These are phyloP conservation scores for Salvia splendens DNA, from an alignment of 257 asterid genomes.

Conservation along the genomic window DNA sequence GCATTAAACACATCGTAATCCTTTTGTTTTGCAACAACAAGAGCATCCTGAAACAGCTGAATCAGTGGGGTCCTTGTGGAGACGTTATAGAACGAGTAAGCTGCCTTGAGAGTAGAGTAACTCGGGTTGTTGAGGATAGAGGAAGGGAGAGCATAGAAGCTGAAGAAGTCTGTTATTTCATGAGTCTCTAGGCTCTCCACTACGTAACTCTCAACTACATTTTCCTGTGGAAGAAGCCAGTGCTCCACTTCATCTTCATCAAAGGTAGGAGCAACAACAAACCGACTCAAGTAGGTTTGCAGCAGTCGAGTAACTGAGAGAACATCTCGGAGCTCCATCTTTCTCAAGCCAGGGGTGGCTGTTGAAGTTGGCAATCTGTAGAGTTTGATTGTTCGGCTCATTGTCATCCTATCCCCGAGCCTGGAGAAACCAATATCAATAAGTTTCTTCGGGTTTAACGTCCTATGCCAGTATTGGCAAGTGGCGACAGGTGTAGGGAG, in stretches of 20 bases:
- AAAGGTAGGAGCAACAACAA: slow-evolving; percentile 47
- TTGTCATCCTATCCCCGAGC: slow-evolving; percentile 59
- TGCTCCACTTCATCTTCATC: slow-evolving; percentile 54
- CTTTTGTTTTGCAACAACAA: slow-evolving; percentile 46
- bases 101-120: slow-evolving; percentile 47
- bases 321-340: slow-evolving; percentile 51
- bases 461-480: slow-evolving; percentile 56
- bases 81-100: slow-evolving; percentile 52
- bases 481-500: slow-evolving; percentile 51
- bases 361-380: slow-evolving; percentile 45
- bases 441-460: slow-evolving; percentile 54
- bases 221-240: slow-evolving; percentile 56
- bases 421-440: slow-evolving; percentile 57
- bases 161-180: slow-evolving; percentile 50
- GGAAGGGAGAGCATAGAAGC: slow-evolving; percentile 55
- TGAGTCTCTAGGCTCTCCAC: slow-evolving; percentile 49
- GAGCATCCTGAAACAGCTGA: slow-evolving; percentile 53
- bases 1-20: slow-evolving; percentile 59
- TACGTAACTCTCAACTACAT: slow-evolving; percentile 53
- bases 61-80: slow-evolving; percentile 42
- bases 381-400: slow-evolving; percentile 54
- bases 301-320: slow-evolving; percentile 51
- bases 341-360: slow-evolving; percentile 47
- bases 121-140: slow-evolving; percentile 46
- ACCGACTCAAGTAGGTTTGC: slow-evolving; percentile 40